Conservation (phyloP, 768 basidiomycete genomes). For the Hysterangium stoloniferum region DNA sequence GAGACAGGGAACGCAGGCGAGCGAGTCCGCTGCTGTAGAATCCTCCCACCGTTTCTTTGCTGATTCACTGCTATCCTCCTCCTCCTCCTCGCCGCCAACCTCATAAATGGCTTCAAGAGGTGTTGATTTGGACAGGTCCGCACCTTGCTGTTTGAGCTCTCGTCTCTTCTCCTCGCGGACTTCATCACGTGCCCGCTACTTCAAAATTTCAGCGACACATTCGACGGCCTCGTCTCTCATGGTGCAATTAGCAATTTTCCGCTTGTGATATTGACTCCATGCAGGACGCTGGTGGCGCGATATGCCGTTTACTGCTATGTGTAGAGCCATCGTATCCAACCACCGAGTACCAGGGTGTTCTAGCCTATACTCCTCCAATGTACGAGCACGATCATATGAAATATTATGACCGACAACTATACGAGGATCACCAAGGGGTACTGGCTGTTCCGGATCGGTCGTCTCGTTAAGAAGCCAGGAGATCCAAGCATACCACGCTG, state of each 20-base stretch:
- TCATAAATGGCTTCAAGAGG: conserved; percentile 22
- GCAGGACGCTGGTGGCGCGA: conserved; percentile 90
- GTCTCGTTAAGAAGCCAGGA: conserved; percentile 83
- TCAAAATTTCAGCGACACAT: conserved; percentile 43
- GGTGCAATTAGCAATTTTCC: conserved; percentile 46
- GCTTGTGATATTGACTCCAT: conserved; percentile 83
- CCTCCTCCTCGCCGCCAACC: conserved; percentile 7
- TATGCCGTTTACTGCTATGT: conserved; percentile 90
- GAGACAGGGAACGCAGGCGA: conserved; percentile 84
- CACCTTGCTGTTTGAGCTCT: conserved; percentile 32
- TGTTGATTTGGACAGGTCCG: conserved; percentile 33
- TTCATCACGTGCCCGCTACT: conserved; percentile 31
- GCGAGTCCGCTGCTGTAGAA: conserved; percentile 83
- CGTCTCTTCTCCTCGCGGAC: conserved; percentile 28
- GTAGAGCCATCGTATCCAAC: conserved; percentile 91
- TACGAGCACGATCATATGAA: conserved; percentile 82
- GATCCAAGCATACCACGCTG: conserved; percentile 94
- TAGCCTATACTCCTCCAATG: conserved; percentile 77
- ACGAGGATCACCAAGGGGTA: conserved; percentile 62
- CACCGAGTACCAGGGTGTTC: conserved; percentile 65
- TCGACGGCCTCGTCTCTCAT: conserved; percentile 47
- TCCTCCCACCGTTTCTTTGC: conserved; percentile 76
- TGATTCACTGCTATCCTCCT: not conserved
- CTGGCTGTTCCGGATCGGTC: conserved; percentile 51
- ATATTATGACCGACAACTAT: conserved; percentile 92